Conservation (phyloP, 2,329 filamentous ascomycete species). For the Exophiala aquamarina region DNA sequence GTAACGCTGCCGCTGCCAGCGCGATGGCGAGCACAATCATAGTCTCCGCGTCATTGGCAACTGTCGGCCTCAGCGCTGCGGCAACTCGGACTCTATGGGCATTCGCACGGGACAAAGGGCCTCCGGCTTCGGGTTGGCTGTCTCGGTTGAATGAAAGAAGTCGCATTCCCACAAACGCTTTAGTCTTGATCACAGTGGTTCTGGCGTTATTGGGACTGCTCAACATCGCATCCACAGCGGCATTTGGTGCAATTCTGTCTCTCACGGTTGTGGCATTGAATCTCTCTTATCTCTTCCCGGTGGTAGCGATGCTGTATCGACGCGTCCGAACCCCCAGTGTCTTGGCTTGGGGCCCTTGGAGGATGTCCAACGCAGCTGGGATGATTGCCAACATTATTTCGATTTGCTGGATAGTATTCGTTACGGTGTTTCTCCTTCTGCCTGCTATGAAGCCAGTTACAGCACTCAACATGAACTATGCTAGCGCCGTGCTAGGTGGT, state of each 20-base stretch:
- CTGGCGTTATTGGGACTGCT: conserved; percentile 29
- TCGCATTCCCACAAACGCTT: too few species aligned
- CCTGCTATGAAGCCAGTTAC: conserved; percentile 35
- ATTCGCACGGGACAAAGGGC: too few species aligned
- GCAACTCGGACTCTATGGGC: too few species aligned
- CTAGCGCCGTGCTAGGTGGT: conserved; percentile 32
- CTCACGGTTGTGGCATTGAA: conserved; percentile 37
- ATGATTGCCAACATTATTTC: conserved; percentile 35
- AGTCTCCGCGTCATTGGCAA: too few species aligned
- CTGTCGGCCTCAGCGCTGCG: too few species aligned
- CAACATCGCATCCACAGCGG: conserved; percentile 40
- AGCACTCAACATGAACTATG: conserved; percentile 38
- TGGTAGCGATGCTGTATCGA: conserved; percentile 35
- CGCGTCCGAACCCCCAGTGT: conserved; percentile 22
- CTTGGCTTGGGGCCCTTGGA: conserved; percentile 32
- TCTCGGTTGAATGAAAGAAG: too few species aligned
- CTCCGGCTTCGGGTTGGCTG: too few species aligned
- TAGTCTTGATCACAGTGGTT: too few species aligned
- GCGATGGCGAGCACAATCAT: conserved; percentile 35
- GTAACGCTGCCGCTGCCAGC: conserved; percentile 42
- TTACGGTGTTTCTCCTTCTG: conserved; percentile 35
- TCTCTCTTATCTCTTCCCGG: conserved; percentile 39
- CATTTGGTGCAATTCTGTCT: conserved; percentile 39
- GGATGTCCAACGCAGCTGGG: conserved; percentile 31
- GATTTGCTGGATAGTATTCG: conserved; percentile 32